Evolutionary conservation across 805 yeast genomes (phyloP).

Genomic region (Zygosaccharomyces kombuchaensis): DNA sequence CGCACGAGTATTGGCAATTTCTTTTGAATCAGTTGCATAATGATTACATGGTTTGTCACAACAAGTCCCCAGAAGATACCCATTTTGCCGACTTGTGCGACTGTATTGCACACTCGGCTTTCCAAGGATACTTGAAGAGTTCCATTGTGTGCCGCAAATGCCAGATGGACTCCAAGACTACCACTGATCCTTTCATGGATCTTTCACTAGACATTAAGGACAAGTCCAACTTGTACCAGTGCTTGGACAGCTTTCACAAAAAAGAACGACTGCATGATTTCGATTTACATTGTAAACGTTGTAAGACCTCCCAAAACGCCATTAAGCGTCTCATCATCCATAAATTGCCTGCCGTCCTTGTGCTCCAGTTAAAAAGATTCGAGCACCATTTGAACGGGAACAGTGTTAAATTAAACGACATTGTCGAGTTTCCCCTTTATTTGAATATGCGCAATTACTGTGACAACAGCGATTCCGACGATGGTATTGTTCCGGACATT

Average conservation of each 20-base stretch:
- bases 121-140: slow-evolving; percentile 79
- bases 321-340: slow-evolving; percentile 66
- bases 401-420: slow-evolving; percentile 70
- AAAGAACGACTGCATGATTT: slow-evolving; percentile 69
- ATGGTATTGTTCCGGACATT: slow-evolving; percentile 34
- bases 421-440: slow-evolving; percentile 66
- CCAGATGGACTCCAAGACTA: slow-evolving; percentile 51
- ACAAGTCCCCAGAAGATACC: slow-evolving; percentile 13
- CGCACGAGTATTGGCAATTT: slow-evolving; percentile 97
- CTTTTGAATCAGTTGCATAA: slow-evolving; percentile 76
- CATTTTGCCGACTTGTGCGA: slow-evolving; percentile 42
- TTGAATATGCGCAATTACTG: slow-evolving; percentile 66
- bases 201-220: slow-evolving; percentile 69
- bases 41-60: slow-evolving; percentile 25
- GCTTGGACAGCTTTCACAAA: slow-evolving; percentile 72
- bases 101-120: slow-evolving; percentile 79
- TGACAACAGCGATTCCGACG: slow-evolving; percentile 8
- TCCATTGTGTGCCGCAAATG: slow-evolving; percentile 73
- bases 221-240: slow-evolving; percentile 47
- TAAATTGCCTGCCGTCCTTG: slow-evolving; percentile 69
- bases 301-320: slow-evolving; percentile 61
- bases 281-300: slow-evolving; percentile 62
- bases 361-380: slow-evolving; percentile 76
- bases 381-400: slow-evolving; percentile 39
- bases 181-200: slow-evolving; percentile 87